Evolutionary conservation across 2,329 filamentous ascomycete species (phyloP).

Genomic region (Fusarium floridanum): DNA sequence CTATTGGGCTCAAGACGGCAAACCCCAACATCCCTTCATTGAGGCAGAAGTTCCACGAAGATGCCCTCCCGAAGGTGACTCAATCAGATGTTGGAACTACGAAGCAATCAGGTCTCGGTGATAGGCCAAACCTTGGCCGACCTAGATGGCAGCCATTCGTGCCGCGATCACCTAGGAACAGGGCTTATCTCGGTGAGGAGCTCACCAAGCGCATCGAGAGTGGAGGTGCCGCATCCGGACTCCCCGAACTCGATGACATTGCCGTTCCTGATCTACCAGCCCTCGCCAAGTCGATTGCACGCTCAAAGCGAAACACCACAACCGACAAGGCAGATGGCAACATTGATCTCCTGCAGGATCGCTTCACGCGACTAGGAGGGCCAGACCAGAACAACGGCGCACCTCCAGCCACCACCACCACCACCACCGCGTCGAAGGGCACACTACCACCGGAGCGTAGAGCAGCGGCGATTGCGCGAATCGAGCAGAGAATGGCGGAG

Average conservation of each 20-base stretch:
- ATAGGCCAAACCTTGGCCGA: slow-evolving; percentile 49
- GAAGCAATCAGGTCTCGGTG: slow-evolving; percentile 32
- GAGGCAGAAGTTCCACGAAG: slow-evolving; percentile 53
- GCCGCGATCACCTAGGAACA: slow-evolving; percentile 56
- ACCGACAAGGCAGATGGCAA: slow-evolving; percentile 48
- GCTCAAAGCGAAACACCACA: slow-evolving; percentile 23
- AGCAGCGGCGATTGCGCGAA: slow-evolving; percentile 66
- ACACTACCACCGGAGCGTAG: slow-evolving; percentile 64
- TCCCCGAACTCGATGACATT: slow-evolving; percentile 39
- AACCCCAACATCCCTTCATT: slow-evolving; percentile 45
- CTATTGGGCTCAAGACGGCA: slow-evolving; percentile 32
- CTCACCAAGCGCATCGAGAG: slow-evolving; percentile 48
- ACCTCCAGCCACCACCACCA: slow-evolving; percentile 52
- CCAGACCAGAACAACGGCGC: slow-evolving; percentile 51
- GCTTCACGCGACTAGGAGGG: slow-evolving; percentile 60
- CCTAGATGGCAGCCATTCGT: slow-evolving; percentile 59
- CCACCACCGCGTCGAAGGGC: slow-evolving; percentile 57
- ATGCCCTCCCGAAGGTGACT: slow-evolving; percentile 34
- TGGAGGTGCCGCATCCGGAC: slow-evolving; percentile 44
- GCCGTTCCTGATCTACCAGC: slow-evolving; percentile 46
- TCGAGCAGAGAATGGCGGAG: slow-evolving; percentile 67
- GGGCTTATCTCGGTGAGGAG: slow-evolving; percentile 53
- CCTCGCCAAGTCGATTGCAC: slow-evolving; percentile 42
- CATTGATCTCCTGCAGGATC: slow-evolving; percentile 61
- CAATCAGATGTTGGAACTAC: slow-evolving; percentile 30